Evolutionary conservation across 768 basidiomycete genomes (phyloP), one percentile per base, ranked within the genome.

Genomic region (Cystofilobasidium macerans): DNA sequence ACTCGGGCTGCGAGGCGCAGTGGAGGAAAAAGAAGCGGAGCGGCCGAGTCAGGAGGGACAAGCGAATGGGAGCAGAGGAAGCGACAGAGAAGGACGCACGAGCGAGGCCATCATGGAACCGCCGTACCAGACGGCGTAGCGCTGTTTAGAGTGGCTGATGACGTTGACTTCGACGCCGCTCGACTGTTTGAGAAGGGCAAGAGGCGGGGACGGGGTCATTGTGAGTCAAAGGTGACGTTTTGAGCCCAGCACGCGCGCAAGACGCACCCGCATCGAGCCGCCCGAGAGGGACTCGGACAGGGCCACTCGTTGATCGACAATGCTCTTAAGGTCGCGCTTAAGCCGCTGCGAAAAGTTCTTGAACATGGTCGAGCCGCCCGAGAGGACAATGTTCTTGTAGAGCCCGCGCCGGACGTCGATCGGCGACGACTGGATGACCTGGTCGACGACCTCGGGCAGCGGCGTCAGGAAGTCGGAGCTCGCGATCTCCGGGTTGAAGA

Each of bases 401-500:
- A 99, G 77, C 5, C 95, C 95, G 69, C 95, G 85, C 71, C 95
- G 84, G 57, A 95, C 93, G 75, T 99, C 94, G 67, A 98, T 99
- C 28, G 95, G 94, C 8, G 90, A 93, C 66, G 87, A 82, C 76
- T 92, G 90, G 69, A 99, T 97, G 62, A 95, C 93, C 65, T 85
- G 85, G 72, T 99, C 95, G 64, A 98, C 95, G 62, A 98, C 89
- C 69, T 94, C 85, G 0, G 95, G 91, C 4, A 99, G 82, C 12
- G 95, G 95, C 6, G 93, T 97, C 69, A 99, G 77, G 81, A 97
- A 97, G 76, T 98, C 94, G 45, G 90, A 93, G 0, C 92, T 95
- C 76, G 88, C 88, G 71, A 99, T 97, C 77, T 99, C 94, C 18
- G 95, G 95, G 79, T 98, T 98, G 83, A 97, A 98, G 80, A 98